Percentiles rank a stretch among this genome's conserved stretches.
Evolutionary conservation across 495 filamentous ascomycete species (phyloP).

Genomic region (Tuber microsphaerosporum): DNA sequence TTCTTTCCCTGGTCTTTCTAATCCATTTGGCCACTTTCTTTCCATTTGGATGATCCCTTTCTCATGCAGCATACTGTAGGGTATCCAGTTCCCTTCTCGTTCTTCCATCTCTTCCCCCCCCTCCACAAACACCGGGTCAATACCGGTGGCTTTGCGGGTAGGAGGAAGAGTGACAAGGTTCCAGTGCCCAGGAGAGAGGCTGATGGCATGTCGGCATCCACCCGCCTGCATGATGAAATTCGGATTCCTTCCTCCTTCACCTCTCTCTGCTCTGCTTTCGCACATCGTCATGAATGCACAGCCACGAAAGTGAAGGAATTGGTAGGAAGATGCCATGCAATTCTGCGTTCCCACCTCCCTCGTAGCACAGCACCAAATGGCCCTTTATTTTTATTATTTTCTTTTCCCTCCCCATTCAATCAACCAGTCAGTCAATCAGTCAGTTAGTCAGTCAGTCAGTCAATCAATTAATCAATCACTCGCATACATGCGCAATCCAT

Average conservation of each 20-base stretch:
- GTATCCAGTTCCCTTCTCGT: neutral
- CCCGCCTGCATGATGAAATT: neutral
- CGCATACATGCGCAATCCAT: constrained; percentile 21
- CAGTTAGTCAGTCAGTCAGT: neutral
- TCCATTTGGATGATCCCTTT: neutral
- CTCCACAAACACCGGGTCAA: neutral
- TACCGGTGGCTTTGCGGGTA: neutral
- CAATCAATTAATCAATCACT: constrained; percentile 1
- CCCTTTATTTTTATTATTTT: constrained; percentile 6
- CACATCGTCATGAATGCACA: constrained; percentile 10
- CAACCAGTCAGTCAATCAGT: constrained; percentile 5
- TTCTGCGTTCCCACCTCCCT: constrained; percentile 16
- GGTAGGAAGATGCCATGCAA: constrained; percentile 22
- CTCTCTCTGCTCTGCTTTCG: neutral
- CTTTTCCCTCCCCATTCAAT: neutral
- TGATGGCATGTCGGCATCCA: neutral
- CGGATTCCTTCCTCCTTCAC: constrained; percentile 7
- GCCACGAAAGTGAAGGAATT: constrained; percentile 20
- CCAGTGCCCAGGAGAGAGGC: neutral
- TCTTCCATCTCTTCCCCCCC: neutral
- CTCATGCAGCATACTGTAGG: neutral
- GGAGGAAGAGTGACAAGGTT: neutral
- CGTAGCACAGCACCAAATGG: constrained; percentile 15
- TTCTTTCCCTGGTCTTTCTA: neutral
- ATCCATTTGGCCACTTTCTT: neutral